A percentile compares a stretch with the other conserved stretches of the same genome.
phyloP scores from a whole-genome alignment of 2,329 filamentous ascomycete genomes.

The Curvularia eragrostidis region DNA sequence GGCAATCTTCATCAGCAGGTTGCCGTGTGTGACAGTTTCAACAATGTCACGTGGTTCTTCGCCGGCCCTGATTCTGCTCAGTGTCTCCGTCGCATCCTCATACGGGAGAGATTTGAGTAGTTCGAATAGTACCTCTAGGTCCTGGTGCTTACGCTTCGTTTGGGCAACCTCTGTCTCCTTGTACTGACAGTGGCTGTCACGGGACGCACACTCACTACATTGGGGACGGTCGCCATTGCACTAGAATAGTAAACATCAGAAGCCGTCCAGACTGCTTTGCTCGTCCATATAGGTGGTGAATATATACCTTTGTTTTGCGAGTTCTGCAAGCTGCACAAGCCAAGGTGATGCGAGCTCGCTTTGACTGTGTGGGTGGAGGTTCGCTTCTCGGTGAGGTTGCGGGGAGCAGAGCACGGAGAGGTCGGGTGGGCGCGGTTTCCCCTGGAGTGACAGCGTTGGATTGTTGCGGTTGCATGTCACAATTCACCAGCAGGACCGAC shows the following conservation, averaged over 20 bases:
- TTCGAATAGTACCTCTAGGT: slow-evolving; percentile 23
- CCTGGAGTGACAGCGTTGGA: slow-evolving; percentile 4
- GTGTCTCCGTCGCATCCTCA: slow-evolving; percentile 16
- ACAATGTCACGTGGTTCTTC: slow-evolving; percentile 23
- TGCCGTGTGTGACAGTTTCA: slow-evolving; percentile 25
- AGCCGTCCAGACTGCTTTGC: neutral
- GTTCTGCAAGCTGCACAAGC: slow-evolving; percentile 29
- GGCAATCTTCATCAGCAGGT: slow-evolving; percentile 24
- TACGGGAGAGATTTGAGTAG: slow-evolving; percentile 22
- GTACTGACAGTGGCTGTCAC: slow-evolving; percentile 23
- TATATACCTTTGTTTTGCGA: slow-evolving; percentile 28
- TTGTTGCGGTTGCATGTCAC: slow-evolving; percentile 10
- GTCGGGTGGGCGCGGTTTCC: slow-evolving; percentile 10
- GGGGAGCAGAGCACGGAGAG: slow-evolving; percentile 25
- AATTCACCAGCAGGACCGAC: neutral
- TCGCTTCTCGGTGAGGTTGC: slow-evolving; percentile 16
- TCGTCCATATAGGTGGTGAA: neutral
- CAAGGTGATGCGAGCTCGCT: slow-evolving; percentile 22
- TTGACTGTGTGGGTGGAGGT: slow-evolving; percentile 11
- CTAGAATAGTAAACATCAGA: slow-evolving; percentile 14
- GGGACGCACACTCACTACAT: slow-evolving; percentile 25
- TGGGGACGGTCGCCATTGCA: slow-evolving; percentile 26
- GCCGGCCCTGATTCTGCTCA: slow-evolving; percentile 24
- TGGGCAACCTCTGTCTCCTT: slow-evolving; percentile 24
- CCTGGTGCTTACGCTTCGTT: slow-evolving; percentile 22